These are phyloP conservation scores for Solanum hybrid DNA, from an alignment of 305 asterid species.

Conservation along the genomic window DNA sequence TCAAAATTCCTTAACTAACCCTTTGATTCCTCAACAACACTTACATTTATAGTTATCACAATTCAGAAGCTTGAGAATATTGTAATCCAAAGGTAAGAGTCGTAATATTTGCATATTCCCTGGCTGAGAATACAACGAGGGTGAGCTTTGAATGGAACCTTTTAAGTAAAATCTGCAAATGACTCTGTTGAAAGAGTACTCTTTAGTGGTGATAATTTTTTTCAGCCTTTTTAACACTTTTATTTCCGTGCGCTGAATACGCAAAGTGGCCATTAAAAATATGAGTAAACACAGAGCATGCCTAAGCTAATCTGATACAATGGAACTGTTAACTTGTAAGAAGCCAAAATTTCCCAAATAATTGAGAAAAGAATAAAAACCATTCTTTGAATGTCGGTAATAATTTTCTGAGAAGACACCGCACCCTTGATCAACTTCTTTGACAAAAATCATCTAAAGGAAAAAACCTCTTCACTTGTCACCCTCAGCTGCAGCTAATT, in stretches of 20 bases:
- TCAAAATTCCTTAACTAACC: not conserved
- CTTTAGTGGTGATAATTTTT: not conserved
- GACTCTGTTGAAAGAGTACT: not conserved
- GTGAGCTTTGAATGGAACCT: not conserved
- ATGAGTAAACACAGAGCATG: not conserved
- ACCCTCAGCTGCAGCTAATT: slow-evolving; percentile 32
- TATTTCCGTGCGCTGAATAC: not conserved
- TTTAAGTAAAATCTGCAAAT: not conserved
- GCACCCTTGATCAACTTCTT: not conserved
- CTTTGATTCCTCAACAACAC: not conserved
- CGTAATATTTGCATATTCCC: not conserved
- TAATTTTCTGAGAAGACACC: not conserved
- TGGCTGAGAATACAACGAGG: not conserved
- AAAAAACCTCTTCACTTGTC: not conserved
- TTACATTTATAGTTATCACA: not conserved
- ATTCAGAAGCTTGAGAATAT: not conserved
- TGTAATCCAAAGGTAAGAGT: not conserved
- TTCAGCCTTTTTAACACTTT: not conserved
- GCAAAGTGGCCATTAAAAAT: not conserved
- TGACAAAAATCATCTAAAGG: not conserved
- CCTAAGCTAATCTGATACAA: not conserved
- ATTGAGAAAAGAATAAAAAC: not conserved
- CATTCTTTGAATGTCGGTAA: not conserved
- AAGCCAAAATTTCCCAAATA: not conserved
- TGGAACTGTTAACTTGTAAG: not conserved